These are phyloP conservation scores for Scortechinia acanthostroma DNA, from an alignment of 2,329 filamentous ascomycete species.

Conservation along the genomic window DNA sequence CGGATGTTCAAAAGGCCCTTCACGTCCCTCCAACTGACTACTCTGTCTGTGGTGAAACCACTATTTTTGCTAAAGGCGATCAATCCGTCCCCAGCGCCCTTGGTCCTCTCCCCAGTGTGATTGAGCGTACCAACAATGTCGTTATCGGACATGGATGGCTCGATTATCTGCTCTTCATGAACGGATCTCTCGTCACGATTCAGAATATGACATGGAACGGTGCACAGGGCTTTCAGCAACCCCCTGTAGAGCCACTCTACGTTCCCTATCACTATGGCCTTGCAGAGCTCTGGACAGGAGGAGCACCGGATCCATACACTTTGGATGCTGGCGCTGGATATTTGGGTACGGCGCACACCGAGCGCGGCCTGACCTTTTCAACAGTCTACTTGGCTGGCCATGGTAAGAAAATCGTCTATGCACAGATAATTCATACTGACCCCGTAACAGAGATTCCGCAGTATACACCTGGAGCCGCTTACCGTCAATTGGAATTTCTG, in stretches of 20 bases:
- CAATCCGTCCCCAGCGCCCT: conserved; percentile 42
- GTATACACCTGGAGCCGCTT: conserved; percentile 62
- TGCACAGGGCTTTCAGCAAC: conserved; percentile 57
- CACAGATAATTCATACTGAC: conserved; percentile 12
- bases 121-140: conserved; percentile 67
- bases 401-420: conserved; percentile 31
- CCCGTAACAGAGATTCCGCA: no score
- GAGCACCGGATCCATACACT: conserved; percentile 11
- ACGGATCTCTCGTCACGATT: conserved; percentile 65
- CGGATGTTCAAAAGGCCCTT: neutral
- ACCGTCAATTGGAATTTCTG: conserved; percentile 69
- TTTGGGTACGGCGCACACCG: conserved; percentile 64
- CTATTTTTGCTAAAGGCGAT: conserved; percentile 34
- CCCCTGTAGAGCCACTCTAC: conserved; percentile 56
- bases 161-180: conserved; percentile 61
- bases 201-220: conserved; percentile 81
- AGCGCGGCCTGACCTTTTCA: conserved; percentile 70
- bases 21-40: neutral
- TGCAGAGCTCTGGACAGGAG: neutral
- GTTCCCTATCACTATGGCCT: conserved; percentile 52
- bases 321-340: conserved; percentile 56
- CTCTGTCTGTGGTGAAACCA: no score
- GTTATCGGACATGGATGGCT: conserved; percentile 68
- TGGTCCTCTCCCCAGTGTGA: conserved; percentile 59
- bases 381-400: conserved; percentile 60